phyloP scores from a whole-genome alignment of 495 filamentous ascomycete species.

The Penicillium bialowiezense region DNA sequence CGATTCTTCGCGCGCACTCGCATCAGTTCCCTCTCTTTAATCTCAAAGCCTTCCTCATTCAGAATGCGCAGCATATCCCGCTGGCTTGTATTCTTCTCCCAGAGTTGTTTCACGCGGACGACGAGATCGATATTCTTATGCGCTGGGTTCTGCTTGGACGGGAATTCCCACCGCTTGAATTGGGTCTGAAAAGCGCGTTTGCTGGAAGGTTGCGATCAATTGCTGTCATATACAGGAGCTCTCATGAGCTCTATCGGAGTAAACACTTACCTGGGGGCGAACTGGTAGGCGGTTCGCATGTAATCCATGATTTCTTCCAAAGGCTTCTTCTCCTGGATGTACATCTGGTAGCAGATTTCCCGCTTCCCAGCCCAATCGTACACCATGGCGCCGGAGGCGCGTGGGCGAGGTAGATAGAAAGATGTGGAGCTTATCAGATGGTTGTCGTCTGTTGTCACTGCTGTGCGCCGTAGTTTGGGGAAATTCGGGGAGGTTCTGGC shows the following conservation, averaged over 20 bases:
- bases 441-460: conserved; percentile 42
- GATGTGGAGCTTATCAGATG: conserved; percentile 28
- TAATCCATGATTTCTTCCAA: conserved; percentile 66
- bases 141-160: conserved; percentile 65
- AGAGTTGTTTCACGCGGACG: conserved; percentile 68
- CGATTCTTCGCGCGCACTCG: conserved; percentile 62
- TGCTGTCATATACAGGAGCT: neutral
- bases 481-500: conserved; percentile 2
- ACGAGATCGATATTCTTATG: conserved; percentile 66
- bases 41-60: conserved; percentile 65
- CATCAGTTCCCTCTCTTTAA: conserved; percentile 67
- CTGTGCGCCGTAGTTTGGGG: conserved; percentile 35
- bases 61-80: conserved; percentile 71
- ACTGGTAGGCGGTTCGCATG: conserved; percentile 57
- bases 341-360: conserved; percentile 66
- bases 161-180: conserved; percentile 77
- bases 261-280: conserved; percentile 60
- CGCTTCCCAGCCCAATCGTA: conserved; percentile 74
- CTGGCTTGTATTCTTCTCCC: conserved; percentile 67
- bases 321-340: conserved; percentile 68
- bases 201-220: conserved; percentile 34
- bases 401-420: conserved; percentile 15
- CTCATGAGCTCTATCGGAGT: neutral
- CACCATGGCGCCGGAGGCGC: conserved; percentile 53
- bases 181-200: conserved; percentile 72